phyloP scores from a whole-genome alignment of 208 protist genomes.

The Leishmania mexicana region DNA sequence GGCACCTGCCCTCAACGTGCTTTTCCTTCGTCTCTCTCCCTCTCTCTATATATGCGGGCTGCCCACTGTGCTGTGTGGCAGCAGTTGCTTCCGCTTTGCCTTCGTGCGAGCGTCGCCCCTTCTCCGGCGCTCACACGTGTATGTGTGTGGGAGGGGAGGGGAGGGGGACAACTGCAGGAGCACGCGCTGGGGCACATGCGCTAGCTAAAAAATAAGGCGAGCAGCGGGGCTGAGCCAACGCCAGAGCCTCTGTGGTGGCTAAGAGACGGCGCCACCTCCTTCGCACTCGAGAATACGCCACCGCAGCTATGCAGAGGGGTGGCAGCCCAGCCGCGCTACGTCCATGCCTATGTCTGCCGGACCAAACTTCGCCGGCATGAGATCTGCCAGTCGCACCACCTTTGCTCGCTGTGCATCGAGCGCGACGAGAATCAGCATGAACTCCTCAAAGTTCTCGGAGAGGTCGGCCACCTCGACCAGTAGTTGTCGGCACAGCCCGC shows the following conservation, averaged over 20 bases:
- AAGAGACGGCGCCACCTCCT: neutral
- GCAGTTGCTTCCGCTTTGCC: neutral
- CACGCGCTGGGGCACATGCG: too few species aligned
- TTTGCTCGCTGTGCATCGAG: conserved; percentile 50
- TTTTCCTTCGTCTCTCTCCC: too few species aligned
- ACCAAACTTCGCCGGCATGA: conserved; percentile 75
- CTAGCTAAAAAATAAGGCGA: neutral
- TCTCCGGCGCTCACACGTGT: neutral
- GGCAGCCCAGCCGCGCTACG: conserved; percentile 27
- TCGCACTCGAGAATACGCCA: neutral
- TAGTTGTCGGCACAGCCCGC: conserved; percentile 84
- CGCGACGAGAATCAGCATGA: conserved; percentile 73
- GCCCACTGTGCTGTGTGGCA: too few species aligned
- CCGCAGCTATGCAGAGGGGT: neutral
- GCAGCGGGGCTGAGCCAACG: neutral
- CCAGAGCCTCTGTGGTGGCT: neutral
- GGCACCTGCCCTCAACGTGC: too few species aligned
- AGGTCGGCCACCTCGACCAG: conserved; percentile 84
- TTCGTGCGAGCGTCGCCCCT: neutral
- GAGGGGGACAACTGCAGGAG: neutral
- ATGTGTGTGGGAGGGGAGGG: too few species aligned
- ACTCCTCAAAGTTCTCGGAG: conserved; percentile 61
- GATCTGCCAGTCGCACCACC: conserved; percentile 59
- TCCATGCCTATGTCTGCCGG: conserved; percentile 79
- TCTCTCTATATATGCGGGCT: too few species aligned